phyloP scores from a whole-genome alignment of 495 filamentous ascomycete species.

The Penicillium daleae region DNA sequence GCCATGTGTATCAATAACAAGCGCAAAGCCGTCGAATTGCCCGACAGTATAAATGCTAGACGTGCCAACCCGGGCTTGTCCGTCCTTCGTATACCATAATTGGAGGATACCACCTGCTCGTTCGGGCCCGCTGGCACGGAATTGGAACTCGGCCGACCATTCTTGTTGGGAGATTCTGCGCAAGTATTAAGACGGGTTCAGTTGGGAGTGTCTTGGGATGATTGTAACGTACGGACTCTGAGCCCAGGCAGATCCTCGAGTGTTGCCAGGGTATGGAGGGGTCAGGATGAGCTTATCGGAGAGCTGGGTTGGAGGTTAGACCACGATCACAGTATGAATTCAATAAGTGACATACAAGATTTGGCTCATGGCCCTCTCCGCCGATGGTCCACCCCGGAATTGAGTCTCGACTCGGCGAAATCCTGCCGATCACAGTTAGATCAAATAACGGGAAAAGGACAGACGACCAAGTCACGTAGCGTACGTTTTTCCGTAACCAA shows the following conservation, averaged over 20 bases:
- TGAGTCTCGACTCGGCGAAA: constrained; percentile 58
- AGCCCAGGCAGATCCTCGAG: constrained; percentile 81
- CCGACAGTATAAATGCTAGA: constrained; percentile 81
- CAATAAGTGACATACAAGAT: constrained; percentile 50
- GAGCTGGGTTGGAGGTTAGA: constrained; percentile 48
- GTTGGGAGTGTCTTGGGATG: background rate
- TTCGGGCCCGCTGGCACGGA: constrained; percentile 85
- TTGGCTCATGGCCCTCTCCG: constrained; percentile 71
- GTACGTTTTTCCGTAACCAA: constrained; percentile 72
- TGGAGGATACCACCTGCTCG: constrained; percentile 87
- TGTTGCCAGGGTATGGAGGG: constrained; percentile 83
- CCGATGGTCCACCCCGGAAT: constrained; percentile 70
- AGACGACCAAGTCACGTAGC: constrained; percentile 16
- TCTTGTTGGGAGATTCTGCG: constrained; percentile 54
- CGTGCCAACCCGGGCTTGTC: constrained; percentile 63
- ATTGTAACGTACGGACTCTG: constrained; percentile 59
- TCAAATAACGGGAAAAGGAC: background rate
- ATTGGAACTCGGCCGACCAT: constrained; percentile 84
- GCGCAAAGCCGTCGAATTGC: constrained; percentile 81
- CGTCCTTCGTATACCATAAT: constrained; percentile 86
- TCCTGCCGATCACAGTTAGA: constrained; percentile 43
- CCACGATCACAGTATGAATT: background rate
- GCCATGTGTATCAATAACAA: constrained; percentile 87
- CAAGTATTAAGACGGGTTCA: constrained; percentile 8
- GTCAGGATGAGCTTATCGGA: constrained; percentile 93